A percentile compares a stretch with the other conserved stretches of the same genome.
phyloP scores from a whole-genome alignment of 139 green algal genomes.

The Yamagishiella unicocca region DNA sequence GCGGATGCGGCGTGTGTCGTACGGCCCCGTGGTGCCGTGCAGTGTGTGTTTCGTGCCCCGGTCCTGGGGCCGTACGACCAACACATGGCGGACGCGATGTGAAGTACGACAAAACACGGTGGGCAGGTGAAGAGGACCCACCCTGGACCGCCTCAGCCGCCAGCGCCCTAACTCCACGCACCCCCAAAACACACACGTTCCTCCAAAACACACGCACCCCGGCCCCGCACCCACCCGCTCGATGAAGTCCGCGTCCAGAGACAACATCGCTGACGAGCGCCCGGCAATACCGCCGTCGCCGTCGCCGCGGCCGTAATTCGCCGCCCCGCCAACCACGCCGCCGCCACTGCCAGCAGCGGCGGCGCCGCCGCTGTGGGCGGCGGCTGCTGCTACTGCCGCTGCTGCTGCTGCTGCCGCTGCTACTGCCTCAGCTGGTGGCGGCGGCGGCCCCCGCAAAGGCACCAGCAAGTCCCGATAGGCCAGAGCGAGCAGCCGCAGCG shows the following conservation, averaged over 20 bases:
- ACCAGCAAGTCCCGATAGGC: slow-evolving; percentile 77
- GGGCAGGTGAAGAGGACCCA: background rate
- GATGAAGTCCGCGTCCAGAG: background rate
- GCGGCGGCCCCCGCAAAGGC: background rate
- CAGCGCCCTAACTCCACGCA: background rate
- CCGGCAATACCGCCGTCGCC: background rate
- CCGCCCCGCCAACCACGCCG: background rate
- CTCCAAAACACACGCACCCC: background rate
- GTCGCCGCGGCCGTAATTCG: background rate
- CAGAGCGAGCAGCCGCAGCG: slow-evolving; percentile 82
- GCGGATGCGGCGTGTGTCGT: too few relatives aligned
- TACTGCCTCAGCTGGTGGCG: background rate
- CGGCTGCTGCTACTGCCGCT: background rate
- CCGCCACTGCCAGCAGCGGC: background rate
- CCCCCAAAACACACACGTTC: background rate
- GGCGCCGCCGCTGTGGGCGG: background rate
- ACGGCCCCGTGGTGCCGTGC: too few relatives aligned
- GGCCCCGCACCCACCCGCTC: background rate
- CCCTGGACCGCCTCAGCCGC: too few relatives aligned
- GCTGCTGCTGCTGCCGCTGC: background rate
- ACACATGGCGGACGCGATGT: background rate
- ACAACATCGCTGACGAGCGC: background rate
- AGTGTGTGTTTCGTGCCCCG: too few relatives aligned
- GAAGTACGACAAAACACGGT: background rate
- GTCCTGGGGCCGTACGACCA: background rate